These are phyloP conservation scores for Marsdenia floribunda DNA, from an alignment of 257 asterid genomes.

Conservation along the genomic window DNA sequence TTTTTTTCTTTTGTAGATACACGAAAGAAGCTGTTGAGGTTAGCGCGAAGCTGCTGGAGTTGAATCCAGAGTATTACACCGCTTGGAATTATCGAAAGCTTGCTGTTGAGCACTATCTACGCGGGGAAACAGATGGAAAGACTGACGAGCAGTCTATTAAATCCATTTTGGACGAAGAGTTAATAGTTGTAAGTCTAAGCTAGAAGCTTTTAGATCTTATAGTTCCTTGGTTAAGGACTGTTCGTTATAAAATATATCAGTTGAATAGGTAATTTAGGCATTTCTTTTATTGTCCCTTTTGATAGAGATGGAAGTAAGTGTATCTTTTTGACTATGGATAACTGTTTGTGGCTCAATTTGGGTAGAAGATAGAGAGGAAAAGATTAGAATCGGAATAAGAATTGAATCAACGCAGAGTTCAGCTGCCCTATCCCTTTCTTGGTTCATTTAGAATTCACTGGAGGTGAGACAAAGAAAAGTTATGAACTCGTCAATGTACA, in stretches of 20 bases:
- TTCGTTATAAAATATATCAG: neutral
- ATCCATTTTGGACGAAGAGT: slow-evolving; percentile 61
- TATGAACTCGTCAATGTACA: neutral
- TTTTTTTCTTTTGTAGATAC: slow-evolving; percentile 40
- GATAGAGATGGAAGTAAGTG: neutral
- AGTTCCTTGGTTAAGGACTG: neutral
- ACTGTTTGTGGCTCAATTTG: neutral
- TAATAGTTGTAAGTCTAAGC: slow-evolving; percentile 56
- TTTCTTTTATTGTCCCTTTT: neutral
- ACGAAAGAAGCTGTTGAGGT: slow-evolving; percentile 74
- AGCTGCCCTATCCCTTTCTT: neutral
- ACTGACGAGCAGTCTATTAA: slow-evolving; percentile 35
- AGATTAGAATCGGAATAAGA: neutral
- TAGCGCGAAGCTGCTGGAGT: slow-evolving; percentile 60
- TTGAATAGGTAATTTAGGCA: neutral
- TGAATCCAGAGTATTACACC: slow-evolving; percentile 83
- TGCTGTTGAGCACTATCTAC: slow-evolving; percentile 54
- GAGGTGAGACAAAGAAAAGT: neutral
- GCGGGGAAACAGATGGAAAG: slow-evolving; percentile 27
- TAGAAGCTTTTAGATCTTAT: neutral
- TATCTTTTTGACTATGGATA: neutral
- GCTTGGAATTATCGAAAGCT: slow-evolving; percentile 93
- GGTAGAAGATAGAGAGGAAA: neutral
- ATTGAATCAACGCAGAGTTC: neutral
- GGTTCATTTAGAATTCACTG: neutral